These are phyloP conservation scores for Taphrina communis DNA, from an alignment of 1,139 yeast species.

Conservation along the genomic window DNA sequence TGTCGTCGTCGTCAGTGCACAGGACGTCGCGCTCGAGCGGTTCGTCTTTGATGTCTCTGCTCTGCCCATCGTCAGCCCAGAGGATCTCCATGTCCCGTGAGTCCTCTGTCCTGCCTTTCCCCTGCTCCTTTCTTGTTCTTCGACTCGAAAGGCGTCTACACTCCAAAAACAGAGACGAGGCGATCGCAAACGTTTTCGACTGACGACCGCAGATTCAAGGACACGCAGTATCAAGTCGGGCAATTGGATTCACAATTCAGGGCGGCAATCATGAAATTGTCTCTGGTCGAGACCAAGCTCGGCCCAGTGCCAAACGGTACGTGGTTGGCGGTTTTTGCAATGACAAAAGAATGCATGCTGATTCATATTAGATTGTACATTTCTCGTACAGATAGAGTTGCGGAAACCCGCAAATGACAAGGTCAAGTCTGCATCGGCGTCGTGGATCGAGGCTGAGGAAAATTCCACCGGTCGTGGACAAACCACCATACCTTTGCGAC, in stretches of 20 bases:
- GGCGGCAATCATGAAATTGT: slow-evolving; percentile 48
- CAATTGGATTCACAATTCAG: slow-evolving; percentile 47
- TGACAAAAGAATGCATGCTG: background rate
- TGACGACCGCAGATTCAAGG: slow-evolving; percentile 4
- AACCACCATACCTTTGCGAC: slow-evolving; percentile 49
- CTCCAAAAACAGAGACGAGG: no score
- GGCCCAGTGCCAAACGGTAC: slow-evolving; percentile 47
- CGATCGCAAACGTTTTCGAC: background rate
- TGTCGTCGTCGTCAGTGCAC: slow-evolving; percentile 48
- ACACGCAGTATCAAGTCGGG: slow-evolving; percentile 21
- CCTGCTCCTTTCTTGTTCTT: no score
- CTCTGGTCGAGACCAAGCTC: slow-evolving; percentile 45
- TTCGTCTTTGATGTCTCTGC: slow-evolving; percentile 50
- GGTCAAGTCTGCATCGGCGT: slow-evolving; percentile 5
- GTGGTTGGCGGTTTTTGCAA: slow-evolving; percentile 44
- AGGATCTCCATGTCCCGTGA: slow-evolving; percentile 45
- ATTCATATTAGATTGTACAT: slow-evolving; percentile 43
- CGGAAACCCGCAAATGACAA: slow-evolving; percentile 6
- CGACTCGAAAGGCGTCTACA: no score
- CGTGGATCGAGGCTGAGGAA: slow-evolving; percentile 47
- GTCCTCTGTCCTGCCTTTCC: background rate
- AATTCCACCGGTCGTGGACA: slow-evolving; percentile 45
- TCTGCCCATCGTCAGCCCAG: slow-evolving; percentile 47
- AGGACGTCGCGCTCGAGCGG: slow-evolving; percentile 50
- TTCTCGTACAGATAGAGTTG: slow-evolving; percentile 43